phyloP scores from a whole-genome alignment of 2,329 filamentous ascomycete species.

The Colletotrichum neosansevieriae region DNA sequence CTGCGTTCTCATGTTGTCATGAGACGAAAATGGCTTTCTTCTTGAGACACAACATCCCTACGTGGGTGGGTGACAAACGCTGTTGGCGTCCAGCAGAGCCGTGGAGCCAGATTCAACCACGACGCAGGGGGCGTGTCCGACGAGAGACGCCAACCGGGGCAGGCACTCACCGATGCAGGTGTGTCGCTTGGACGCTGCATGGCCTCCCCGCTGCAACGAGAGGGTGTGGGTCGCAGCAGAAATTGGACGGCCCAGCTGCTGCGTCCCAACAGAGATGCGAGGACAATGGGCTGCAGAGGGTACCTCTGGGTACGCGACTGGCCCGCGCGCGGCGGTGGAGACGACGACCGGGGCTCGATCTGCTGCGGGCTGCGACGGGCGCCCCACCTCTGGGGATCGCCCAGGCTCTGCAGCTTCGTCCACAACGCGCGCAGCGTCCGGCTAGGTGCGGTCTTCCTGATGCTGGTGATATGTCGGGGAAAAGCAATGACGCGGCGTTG shows the following conservation, averaged over 20 bases:
- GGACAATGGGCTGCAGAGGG: neutral
- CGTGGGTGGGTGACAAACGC: neutral
- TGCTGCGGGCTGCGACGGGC: conserved; percentile 2
- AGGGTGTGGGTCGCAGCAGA: neutral
- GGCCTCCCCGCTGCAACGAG: neutral
- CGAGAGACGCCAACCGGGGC: neutral
- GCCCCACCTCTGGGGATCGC: conserved; percentile 1
- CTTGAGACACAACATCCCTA: neutral
- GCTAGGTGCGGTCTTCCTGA: conserved; percentile 3
- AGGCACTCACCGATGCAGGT: neutral
- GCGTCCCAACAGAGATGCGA: neutral
- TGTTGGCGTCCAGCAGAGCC: neutral
- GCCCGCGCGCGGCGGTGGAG: conserved; percentile 4
- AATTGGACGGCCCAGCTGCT: neutral
- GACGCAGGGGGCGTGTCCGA: neutral
- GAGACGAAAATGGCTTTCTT: neutral
- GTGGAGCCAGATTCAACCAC: neutral
- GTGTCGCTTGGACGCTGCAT: neutral
- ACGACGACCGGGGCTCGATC: conserved; percentile 3
- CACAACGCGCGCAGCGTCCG: conserved; percentile 7
- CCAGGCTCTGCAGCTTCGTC: conserved; percentile 4
- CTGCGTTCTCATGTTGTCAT: neutral
- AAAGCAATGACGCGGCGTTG: conserved; percentile 1
- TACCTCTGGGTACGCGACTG: conserved; percentile 11
- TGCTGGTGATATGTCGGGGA: neutral